Evolutionary conservation across 2,329 filamentous ascomycete genomes (phyloP), one percentile per base, ranked within the genome.

Genomic region (Cladosporium halotolerans): DNA sequence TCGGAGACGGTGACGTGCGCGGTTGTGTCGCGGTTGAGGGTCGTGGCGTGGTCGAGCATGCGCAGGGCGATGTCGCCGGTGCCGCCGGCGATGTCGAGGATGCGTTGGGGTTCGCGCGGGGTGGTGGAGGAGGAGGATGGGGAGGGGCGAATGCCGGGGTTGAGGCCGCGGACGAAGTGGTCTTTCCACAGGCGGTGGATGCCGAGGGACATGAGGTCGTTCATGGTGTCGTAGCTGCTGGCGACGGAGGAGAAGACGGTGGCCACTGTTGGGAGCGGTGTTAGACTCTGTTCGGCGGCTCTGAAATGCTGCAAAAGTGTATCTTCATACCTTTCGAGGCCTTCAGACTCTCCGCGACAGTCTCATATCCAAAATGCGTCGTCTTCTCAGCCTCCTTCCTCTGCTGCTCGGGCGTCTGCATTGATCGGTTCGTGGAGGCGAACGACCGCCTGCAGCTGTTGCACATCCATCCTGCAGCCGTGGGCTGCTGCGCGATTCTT

Each of bases 21-120:
- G 62, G 86, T 79, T 14, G 82, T 79, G 73, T 96, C 92, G 67
- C 82, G 75, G 76, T 95, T 89, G 67, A 95, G 77, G 57, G 80
- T 81, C 46, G 88, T 88, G 19, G 89, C 85, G 68, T 96, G 89
- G 73, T 92, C 85, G 52, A 99, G 85, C 77, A 96, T 86, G 62
- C 93, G 90, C 76, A 97, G 96, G 54, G 93, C 93, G 66, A 99
- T 96, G 73, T 99, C 93, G 61, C 93, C 93, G 4, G 93, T 97
- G 63, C 93, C 93, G 66, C 95, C 93, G 38, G 95, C 93, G 49
- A 99, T 89, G 73, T 99, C 93, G 66, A 99, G 86, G 69, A 99
- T 89, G 73, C 76, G 82, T 79, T 83, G 85, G 57, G 80, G 79
- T 49, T 74, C 68, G 9, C 83, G 71, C 62, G 31, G 53, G 11